Evolutionary conservation across 306 rosid species (phyloP), one percentile per base, ranked within the genome.

Genomic region (Oemleria cerasiformis): DNA sequence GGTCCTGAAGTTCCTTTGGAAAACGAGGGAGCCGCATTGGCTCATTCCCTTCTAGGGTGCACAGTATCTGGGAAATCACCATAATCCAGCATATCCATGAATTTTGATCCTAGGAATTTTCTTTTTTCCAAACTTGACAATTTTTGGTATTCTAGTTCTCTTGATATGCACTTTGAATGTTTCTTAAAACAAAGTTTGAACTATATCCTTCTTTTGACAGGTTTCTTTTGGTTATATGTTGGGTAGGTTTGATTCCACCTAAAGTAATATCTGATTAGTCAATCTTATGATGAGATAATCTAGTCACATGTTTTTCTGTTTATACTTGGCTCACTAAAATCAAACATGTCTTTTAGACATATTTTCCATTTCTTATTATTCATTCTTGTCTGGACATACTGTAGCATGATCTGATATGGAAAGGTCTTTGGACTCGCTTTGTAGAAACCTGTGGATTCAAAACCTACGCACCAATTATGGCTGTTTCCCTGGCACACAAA

Each of bases 161-260:
- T n/a, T 14, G 38, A 23, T 51, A 51, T 7, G 44, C 9, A 23
- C 65, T 38, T 5, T 9, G 2, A 38, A 38, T 0, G 23, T 68
- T 68, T 51, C 39, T 38, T 11, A 59, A 68, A 14, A 20, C 0
- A 34, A 67, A 11, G 14, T 68, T 67, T 23, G 7, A 38, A 61
- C 3, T 2, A 9, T 61, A 15, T 61, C 21, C 44, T 0, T 1
- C 15, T 8, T 30, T 36, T 4, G 7, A 50, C 8, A 5, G 48
- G 47, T 38, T 30, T 68, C 61, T 13, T 61, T 50, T 68, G 38
- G 34, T 47, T 10, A 34, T 1, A 5, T 5, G 0, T 34, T 16
- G 6, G 56, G 59, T 49, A 34, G 30, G 11, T 67, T 49, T 67
- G 60, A 67, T 40, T 67, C 36, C 44, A 48, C 16, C 16, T 66